A percentile compares a stretch with the other conserved stretches of the same genome.
phyloP scores from a whole-genome alignment of 2,329 filamentous ascomycete species.

The Sordariomycetes sp. region DNA sequence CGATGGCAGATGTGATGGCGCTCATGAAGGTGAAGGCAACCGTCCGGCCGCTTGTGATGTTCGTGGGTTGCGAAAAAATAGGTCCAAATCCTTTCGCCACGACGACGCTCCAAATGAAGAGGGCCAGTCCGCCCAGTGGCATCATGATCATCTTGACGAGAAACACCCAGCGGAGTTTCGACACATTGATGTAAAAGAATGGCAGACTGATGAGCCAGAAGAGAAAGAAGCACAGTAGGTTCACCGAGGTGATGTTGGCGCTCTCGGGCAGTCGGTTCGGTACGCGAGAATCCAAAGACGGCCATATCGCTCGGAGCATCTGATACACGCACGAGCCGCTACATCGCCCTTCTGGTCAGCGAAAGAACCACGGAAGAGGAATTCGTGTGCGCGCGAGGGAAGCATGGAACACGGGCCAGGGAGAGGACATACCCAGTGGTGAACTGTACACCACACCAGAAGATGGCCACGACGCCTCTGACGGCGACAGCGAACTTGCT shows the following conservation, averaged over 20 bases:
- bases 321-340: background rate
- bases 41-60: constrained; percentile 8
- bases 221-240: constrained; percentile 14
- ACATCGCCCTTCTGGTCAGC: background rate
- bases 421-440: constrained; percentile 2
- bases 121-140: constrained; percentile 5
- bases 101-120: constrained; percentile 13
- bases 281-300: constrained; percentile 23
- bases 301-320: constrained; percentile 26
- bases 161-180: constrained; percentile 13
- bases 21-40: constrained; percentile 11
- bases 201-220: constrained; percentile 7
- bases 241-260: constrained; percentile 19
- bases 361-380: background rate
- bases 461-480: constrained; percentile 23
- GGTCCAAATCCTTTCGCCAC: constrained; percentile 9
- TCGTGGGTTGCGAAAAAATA: constrained; percentile 10
- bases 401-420: too few relatives aligned
- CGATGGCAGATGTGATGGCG: constrained; percentile 13
- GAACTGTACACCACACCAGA: constrained; percentile 24
- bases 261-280: constrained; percentile 28
- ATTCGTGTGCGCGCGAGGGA: too few relatives aligned
- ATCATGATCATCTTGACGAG: constrained; percentile 6
- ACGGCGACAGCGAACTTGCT: constrained; percentile 20
- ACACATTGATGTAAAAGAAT: constrained; percentile 13